Percentiles rank a stretch among this genome's conserved stretches.
phyloP scores from a whole-genome alignment of 2,329 filamentous ascomycete species.

The Drechslerella dactyloides region DNA sequence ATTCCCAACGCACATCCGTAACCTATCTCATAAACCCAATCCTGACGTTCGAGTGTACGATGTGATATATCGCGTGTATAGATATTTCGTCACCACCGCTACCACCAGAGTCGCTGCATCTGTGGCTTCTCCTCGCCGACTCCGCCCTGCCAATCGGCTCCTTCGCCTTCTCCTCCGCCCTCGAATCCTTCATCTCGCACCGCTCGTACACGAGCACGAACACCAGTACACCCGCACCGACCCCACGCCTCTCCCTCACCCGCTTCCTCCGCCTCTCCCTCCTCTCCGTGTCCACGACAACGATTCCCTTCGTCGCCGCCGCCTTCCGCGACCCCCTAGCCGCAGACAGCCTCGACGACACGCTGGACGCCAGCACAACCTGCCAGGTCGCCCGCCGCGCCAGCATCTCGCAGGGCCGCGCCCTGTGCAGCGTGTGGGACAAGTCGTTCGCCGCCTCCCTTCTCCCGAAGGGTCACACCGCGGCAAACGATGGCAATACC shows the following conservation, averaged over 20 bases:
- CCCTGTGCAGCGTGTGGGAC: conserved; percentile 77
- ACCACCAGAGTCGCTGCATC: conserved; percentile 61
- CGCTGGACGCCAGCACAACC: conserved; percentile 75
- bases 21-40: conserved; percentile 3
- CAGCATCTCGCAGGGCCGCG: conserved; percentile 76
- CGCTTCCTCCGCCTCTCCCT: conserved; percentile 74
- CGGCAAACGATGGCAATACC: no score
- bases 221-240: conserved; percentile 51
- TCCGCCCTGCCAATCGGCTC: conserved; percentile 81
- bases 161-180: conserved; percentile 83
- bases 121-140: conserved; percentile 78
- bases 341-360: conserved; percentile 71
- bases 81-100: conserved; percentile 7
- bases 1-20: conserved; percentile 23
- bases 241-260: conserved; percentile 63
- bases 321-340: conserved; percentile 63
- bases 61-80: conserved; percentile 7
- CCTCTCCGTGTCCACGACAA: conserved; percentile 72
- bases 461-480: no score
- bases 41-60: no score
- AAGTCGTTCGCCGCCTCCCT: conserved; percentile 66
- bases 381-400: conserved; percentile 81
- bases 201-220: conserved; percentile 54
- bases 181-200: conserved; percentile 83
- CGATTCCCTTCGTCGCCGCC: conserved; percentile 75